Evolutionary conservation across 1,284 basidiomycete genomes (phyloP).

Genomic region (Cystobasidiaceae sp.): DNA sequence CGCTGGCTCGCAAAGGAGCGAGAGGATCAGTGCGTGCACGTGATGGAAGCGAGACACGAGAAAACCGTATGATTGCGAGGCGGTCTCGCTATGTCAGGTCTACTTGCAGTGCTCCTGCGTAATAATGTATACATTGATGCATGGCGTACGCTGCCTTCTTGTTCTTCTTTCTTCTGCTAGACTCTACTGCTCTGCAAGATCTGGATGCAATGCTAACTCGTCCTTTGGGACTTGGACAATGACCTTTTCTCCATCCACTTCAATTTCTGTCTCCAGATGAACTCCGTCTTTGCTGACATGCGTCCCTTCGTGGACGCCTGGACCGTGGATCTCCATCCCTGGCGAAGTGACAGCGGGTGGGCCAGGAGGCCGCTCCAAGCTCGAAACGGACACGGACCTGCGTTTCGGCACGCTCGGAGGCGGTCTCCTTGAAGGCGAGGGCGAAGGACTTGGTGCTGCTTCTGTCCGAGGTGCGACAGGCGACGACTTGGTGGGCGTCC

Average conservation of each 20-base stretch:
- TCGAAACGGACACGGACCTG: not conserved
- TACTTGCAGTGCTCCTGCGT: too few relatives aligned
- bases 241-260: constrained; percentile 16
- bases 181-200: not conserved
- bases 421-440: not conserved
- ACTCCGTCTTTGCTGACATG: constrained; percentile 38
- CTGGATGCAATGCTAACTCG: constrained; percentile 27
- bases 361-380: not conserved
- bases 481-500: not conserved
- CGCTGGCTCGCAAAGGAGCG: not conserved
- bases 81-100: too few relatives aligned
- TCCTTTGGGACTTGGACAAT: constrained; percentile 30
- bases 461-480: not conserved
- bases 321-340: constrained; percentile 36
- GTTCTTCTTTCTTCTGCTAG: not conserved
- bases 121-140: too few relatives aligned
- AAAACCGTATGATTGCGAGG: not conserved
- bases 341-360: constrained; percentile 27
- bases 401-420: not conserved
- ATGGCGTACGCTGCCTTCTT: too few relatives aligned
- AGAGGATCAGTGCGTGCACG: too few relatives aligned
- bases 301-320: constrained; percentile 33
- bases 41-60: too few relatives aligned
- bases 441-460: not conserved
- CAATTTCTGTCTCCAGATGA: constrained; percentile 19